These are phyloP conservation scores for Schizophyllum commune DNA, from an alignment of 1,284 basidiomycete genomes.

Conservation along the genomic window DNA sequence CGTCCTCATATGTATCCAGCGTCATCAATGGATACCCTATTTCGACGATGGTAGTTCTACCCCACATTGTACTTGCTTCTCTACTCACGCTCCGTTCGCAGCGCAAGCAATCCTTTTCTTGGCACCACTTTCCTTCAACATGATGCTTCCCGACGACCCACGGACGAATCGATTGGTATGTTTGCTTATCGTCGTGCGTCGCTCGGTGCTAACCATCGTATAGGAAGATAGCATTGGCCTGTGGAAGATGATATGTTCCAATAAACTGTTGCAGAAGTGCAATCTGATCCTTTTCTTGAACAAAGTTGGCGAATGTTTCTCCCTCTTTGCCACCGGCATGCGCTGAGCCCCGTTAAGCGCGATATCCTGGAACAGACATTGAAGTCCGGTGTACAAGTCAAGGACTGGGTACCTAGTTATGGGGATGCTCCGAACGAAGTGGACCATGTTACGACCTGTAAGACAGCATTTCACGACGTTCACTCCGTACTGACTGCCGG, in stretches of 20 bases:
- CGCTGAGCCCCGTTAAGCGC: conserved; percentile 27
- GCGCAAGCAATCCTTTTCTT: conserved; percentile 42
- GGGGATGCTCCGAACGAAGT: conserved; percentile 52
- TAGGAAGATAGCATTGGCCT: conserved; percentile 56
- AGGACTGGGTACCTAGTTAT: conserved; percentile 55
- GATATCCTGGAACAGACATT: conserved; percentile 55
- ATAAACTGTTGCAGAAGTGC: conserved; percentile 44
- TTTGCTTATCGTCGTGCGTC: background rate
- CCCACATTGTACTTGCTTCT: background rate
- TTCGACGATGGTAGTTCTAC: conserved; percentile 10
- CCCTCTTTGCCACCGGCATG: background rate
- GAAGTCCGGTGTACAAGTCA: conserved; percentile 47
- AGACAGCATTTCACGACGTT: conserved; percentile 11
- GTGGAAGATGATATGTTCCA: conserved; percentile 58
- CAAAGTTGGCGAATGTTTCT: conserved; percentile 34
- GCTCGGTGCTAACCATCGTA: conserved; percentile 1
- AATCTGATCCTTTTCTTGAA: conserved; percentile 63
- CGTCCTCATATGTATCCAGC: conserved; percentile 4
- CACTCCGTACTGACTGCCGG: background rate
- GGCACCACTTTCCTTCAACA: conserved; percentile 37
- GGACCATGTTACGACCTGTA: conserved; percentile 41
- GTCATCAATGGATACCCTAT: conserved; percentile 12
- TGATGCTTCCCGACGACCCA: conserved; percentile 35
- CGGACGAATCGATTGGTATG: conserved; percentile 35
- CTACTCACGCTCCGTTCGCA: conserved; percentile 9